Conservation (phyloP, 768 basidiomycete genomes). For the Obba rivulosa region DNA sequence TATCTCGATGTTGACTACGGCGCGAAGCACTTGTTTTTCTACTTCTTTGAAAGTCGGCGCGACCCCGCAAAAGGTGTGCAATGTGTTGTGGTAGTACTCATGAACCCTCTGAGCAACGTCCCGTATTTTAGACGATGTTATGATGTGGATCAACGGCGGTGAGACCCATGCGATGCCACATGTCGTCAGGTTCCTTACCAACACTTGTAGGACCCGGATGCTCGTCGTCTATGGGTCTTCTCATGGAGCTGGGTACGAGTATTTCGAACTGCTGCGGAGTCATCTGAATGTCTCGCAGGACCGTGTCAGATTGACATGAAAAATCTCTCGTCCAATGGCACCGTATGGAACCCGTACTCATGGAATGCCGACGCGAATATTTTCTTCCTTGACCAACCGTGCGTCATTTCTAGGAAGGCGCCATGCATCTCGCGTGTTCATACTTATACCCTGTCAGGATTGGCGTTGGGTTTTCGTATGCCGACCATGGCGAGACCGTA, state of each 20-base stretch:
- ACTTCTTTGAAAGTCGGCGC: conserved; percentile 55
- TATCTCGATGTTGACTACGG: conserved; percentile 45
- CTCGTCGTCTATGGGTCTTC: conserved; percentile 47
- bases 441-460: conserved; percentile 40
- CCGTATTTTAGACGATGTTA: conserved; percentile 43
- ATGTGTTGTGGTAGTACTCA: too few relatives aligned
- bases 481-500: conserved; percentile 61
- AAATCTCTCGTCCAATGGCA: conserved; percentile 50
- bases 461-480: conserved; percentile 69
- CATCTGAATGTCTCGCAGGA: conserved; percentile 30
- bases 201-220: conserved; percentile 48
- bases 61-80: conserved; percentile 33
- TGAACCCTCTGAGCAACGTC: too few relatives aligned
- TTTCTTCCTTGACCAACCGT: conserved; percentile 67
- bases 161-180: conserved; percentile 15
- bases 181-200: not conserved
- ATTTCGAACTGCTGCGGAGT: not conserved
- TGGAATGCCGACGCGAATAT: conserved; percentile 67
- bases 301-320: conserved; percentile 57
- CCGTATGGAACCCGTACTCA: conserved; percentile 56
- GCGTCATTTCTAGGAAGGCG: conserved; percentile 1
- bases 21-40: conserved; percentile 49
- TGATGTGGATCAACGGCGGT: conserved; percentile 71
- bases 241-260: conserved; percentile 48
- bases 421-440: too few relatives aligned